These are phyloP conservation scores for Ophiocordyceps camponoti-rufipedis DNA, from an alignment of 2,329 filamentous ascomycete species.

Conservation along the genomic window DNA sequence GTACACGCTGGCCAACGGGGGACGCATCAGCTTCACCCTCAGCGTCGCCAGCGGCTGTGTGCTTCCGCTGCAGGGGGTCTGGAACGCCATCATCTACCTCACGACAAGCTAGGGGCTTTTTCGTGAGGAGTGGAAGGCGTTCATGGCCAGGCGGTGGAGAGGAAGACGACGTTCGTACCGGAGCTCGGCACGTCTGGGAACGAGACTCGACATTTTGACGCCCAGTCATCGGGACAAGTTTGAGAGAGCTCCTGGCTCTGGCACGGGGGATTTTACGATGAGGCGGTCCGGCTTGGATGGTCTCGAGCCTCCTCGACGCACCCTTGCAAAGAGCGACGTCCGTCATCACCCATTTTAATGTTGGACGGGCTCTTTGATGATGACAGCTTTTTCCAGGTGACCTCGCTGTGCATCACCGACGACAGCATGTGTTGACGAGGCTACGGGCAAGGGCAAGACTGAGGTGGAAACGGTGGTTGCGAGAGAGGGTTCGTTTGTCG, in stretches of 20 bases:
- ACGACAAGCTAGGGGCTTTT: conserved; percentile 36
- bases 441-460: background rate
- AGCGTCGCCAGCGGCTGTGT: conserved; percentile 54
- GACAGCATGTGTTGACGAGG: background rate
- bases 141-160: conserved; percentile 5
- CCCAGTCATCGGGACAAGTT: conserved; percentile 7
- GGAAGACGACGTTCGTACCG: conserved; percentile 1
- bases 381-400: background rate
- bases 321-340: background rate
- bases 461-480: background rate
- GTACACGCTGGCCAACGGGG: conserved; percentile 38
- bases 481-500: background rate
- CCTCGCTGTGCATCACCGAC: background rate
- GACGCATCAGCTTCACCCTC: conserved; percentile 38
- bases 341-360: background rate
- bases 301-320: background rate
- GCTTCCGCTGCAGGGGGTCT: conserved; percentile 59
- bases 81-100: conserved; percentile 64
- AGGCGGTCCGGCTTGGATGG: background rate
- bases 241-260: background rate
- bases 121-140: conserved; percentile 8
- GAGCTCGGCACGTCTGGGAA: conserved; percentile 9
- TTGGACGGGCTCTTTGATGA: background rate
- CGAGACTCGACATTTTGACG: conserved; percentile 7
- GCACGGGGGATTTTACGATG: background rate